Evolutionary conservation across 78 protist species (phyloP).

Genomic region (Pigoraptor vietnamica): DNA sequence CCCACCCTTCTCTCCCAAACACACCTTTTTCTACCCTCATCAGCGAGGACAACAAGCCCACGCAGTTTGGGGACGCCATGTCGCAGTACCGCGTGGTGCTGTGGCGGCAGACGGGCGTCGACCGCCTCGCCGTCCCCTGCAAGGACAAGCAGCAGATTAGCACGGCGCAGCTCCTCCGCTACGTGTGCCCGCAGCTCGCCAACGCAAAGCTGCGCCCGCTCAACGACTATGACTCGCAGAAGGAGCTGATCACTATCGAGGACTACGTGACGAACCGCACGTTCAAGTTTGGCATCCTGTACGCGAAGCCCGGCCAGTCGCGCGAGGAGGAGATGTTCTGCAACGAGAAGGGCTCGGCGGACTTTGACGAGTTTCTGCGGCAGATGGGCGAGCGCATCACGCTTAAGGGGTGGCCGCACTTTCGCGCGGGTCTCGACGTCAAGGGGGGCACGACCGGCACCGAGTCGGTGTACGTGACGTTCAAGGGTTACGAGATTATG

Average conservation of each 20-base stretch:
- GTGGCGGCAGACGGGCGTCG: not conserved
- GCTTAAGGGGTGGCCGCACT: conserved; percentile 1
- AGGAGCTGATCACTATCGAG: not conserved
- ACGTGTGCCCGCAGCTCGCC: not conserved
- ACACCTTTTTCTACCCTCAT: too few relatives aligned
- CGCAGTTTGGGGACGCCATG: not conserved
- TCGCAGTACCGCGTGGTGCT: not conserved
- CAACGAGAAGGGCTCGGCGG: conserved; percentile 1
- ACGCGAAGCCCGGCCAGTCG: not conserved
- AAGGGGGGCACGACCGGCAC: not conserved
- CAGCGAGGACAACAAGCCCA: not conserved
- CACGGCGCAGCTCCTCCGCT: not conserved
- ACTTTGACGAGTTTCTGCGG: conserved; percentile 3
- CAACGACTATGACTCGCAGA: not conserved
- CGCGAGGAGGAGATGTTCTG: conserved; percentile 10
- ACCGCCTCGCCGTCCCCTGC: not conserved
- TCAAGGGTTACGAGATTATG: conserved; percentile 4
- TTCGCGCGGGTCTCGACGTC: conserved; percentile 15
- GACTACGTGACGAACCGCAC: not conserved
- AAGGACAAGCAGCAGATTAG: not conserved
- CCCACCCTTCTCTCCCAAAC: too few relatives aligned
- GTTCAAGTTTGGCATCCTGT: conserved; percentile 28
- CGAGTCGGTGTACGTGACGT: not conserved
- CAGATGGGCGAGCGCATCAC: not conserved
- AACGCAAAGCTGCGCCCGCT: not conserved